Percentiles rank a stretch among this genome's conserved stretches.
These are phyloP conservation scores for Rhodotorula graminis DNA, from an alignment of 768 basidiomycete genomes.

Conservation along the genomic window DNA sequence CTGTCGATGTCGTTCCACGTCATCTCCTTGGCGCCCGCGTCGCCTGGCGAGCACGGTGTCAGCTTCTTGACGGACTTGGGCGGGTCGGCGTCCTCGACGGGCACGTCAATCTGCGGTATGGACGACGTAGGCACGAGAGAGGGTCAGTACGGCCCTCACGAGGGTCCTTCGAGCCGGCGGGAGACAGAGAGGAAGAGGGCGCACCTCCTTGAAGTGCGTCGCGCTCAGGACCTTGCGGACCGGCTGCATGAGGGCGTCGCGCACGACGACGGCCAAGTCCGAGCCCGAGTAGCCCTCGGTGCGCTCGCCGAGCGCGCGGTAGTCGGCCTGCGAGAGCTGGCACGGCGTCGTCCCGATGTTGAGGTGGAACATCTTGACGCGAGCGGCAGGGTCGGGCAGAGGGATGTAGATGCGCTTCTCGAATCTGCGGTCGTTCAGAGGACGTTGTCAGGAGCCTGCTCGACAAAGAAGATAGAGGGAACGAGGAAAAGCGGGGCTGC, in stretches of 20 bases:
- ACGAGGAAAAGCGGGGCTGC: neutral
- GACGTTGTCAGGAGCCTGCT: neutral
- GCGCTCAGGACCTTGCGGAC: conserved; percentile 92
- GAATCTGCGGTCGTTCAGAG: too few species aligned
- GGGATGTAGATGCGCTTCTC: conserved; percentile 99
- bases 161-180: neutral
- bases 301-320: conserved; percentile 68
- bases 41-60: conserved; percentile 96
- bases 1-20: conserved; percentile 81
- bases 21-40: conserved; percentile 76
- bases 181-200: conserved; percentile 3
- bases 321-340: conserved; percentile 71
- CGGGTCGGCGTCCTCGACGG: conserved; percentile 38
- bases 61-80: conserved; percentile 53
- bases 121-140: neutral
- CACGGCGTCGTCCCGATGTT: conserved; percentile 92
- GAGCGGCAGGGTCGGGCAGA: conserved; percentile 84
- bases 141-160: neutral
- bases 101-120: conserved; percentile 48
- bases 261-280: conserved; percentile 87
- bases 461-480: too few species aligned
- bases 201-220: conserved; percentile 77
- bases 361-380: conserved; percentile 92
- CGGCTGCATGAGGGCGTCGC: conserved; percentile 97
- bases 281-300: conserved; percentile 91